These are phyloP conservation scores for Panaeolus papilionaceus DNA, from an alignment of 768 basidiomycete genomes.

Conservation along the genomic window DNA sequence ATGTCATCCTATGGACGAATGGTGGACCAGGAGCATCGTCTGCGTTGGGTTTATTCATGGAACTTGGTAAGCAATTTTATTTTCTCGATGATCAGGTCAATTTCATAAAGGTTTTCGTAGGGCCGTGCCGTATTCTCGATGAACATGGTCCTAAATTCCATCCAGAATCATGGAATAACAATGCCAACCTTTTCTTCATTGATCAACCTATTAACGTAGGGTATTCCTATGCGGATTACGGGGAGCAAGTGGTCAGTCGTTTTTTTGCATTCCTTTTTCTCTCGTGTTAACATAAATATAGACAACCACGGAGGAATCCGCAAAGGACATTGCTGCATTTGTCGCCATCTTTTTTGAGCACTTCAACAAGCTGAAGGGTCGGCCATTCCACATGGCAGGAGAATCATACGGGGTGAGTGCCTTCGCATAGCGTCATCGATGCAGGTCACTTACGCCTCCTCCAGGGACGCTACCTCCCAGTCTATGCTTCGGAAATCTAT, in stretches of 20 bases:
- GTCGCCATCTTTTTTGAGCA: slow-evolving; percentile 77
- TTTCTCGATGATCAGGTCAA: slow-evolving; percentile 16
- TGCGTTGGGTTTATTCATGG: slow-evolving; percentile 74
- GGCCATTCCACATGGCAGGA: slow-evolving; percentile 69
- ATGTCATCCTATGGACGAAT: slow-evolving; percentile 63
- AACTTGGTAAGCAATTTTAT: slow-evolving; percentile 56
- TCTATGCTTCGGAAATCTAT: slow-evolving; percentile 78
- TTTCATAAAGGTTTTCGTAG: slow-evolving; percentile 33
- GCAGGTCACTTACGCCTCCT: slow-evolving; percentile 15
- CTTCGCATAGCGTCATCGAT: not conserved
- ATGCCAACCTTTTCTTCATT: slow-evolving; percentile 68
- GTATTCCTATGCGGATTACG: slow-evolving; percentile 69
- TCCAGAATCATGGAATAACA: slow-evolving; percentile 70
- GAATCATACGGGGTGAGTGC: slow-evolving; percentile 77
- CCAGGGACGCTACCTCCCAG: slow-evolving; percentile 72
- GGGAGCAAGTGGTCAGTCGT: slow-evolving; percentile 40
- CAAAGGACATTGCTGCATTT: slow-evolving; percentile 74
- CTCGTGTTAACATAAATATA: slow-evolving; percentile 26
- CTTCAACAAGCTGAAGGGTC: slow-evolving; percentile 73
- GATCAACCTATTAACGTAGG: slow-evolving; percentile 69
- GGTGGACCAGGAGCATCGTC: slow-evolving; percentile 55
- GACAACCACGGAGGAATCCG: slow-evolving; percentile 72
- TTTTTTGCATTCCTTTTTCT: not conserved
- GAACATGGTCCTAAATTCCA: slow-evolving; percentile 58
- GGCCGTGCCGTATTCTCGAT: slow-evolving; percentile 70